Evolutionary conservation across 2,329 filamentous ascomycete genomes (phyloP).

Genomic region (Colletotrichum musicola): DNA sequence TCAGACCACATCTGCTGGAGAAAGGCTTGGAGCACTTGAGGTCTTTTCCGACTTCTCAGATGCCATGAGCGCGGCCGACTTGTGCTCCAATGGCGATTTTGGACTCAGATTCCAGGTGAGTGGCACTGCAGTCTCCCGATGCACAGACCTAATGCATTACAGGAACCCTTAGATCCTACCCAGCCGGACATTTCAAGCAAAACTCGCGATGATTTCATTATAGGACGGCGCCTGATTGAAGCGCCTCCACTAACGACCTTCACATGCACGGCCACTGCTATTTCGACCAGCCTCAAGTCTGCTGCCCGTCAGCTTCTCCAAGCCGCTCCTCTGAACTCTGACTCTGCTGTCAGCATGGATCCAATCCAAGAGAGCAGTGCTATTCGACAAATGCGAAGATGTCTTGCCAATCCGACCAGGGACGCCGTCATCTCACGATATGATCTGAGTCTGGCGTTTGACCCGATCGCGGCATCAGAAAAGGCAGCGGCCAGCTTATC

Average conservation of each 20-base stretch:
- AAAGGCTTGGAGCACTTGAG: slow-evolving; percentile 55
- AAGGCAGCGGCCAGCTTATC: slow-evolving; percentile 50
- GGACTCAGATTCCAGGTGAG: slow-evolving; percentile 54
- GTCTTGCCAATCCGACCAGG: slow-evolving; percentile 45
- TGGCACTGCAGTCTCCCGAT: neutral
- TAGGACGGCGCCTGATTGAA: slow-evolving; percentile 63
- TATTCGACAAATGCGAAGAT: slow-evolving; percentile 53
- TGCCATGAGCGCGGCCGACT: slow-evolving; percentile 74
- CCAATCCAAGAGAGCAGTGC: slow-evolving; percentile 50
- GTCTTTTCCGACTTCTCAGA: slow-evolving; percentile 68
- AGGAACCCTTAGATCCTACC: slow-evolving; percentile 72
- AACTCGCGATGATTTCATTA: slow-evolving; percentile 62
- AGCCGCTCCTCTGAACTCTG: neutral
- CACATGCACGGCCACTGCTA: slow-evolving; percentile 25
- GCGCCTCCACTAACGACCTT: slow-evolving; percentile 52
- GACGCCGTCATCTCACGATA: slow-evolving; percentile 55
- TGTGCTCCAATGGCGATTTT: slow-evolving; percentile 65
- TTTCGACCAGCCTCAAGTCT: slow-evolving; percentile 32
- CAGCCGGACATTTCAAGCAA: slow-evolving; percentile 66
- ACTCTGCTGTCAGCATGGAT: slow-evolving; percentile 8
- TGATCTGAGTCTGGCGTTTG: slow-evolving; percentile 71
- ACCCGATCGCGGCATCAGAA: slow-evolving; percentile 67
- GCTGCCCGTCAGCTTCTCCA: slow-evolving; percentile 29
- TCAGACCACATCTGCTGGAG: slow-evolving; percentile 39
- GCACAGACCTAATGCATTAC: slow-evolving; percentile 38